These are phyloP conservation scores for Cladosporium sp. DNA, from an alignment of 2,329 filamentous ascomycete species.

Conservation along the genomic window DNA sequence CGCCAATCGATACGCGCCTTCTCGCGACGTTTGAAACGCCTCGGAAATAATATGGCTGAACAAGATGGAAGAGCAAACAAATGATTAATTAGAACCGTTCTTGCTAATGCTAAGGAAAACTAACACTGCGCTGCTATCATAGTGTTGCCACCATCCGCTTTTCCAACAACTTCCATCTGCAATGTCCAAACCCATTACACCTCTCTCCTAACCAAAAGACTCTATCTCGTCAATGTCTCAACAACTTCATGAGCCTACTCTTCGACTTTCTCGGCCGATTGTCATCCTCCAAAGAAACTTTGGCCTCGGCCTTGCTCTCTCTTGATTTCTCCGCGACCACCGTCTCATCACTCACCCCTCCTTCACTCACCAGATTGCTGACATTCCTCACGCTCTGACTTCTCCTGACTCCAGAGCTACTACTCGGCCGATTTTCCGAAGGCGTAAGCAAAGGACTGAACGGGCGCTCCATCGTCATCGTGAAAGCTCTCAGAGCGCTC, in stretches of 20 bases:
- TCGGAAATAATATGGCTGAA: not conserved
- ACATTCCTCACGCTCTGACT: constrained; percentile 27
- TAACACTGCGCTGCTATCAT: no score
- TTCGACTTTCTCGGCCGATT: constrained; percentile 6
- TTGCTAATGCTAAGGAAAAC: no score
- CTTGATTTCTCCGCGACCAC: not conserved
- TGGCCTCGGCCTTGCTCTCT: not conserved
- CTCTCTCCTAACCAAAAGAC: no score
- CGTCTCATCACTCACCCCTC: constrained; percentile 1
- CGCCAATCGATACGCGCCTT: not conserved
- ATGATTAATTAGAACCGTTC: no score
- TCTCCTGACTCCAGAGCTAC: constrained; percentile 19
- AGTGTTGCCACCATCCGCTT: no score
- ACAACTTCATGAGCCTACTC: constrained; percentile 7
- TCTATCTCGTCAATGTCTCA: constrained; percentile 4
- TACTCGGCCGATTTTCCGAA: constrained; percentile 16
- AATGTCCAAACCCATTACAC: no score
- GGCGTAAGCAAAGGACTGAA: constrained; percentile 25
- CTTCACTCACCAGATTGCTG: not conserved
- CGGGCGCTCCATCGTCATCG: constrained; percentile 30
- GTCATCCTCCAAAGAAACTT: not conserved
- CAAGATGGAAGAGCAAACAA: not conserved
- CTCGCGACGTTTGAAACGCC: not conserved
- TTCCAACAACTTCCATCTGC: no score
- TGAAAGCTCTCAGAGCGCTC: constrained; percentile 25